phyloP scores from a whole-genome alignment of 2,329 filamentous ascomycete genomes.

The Fusarium sarcochroum region DNA sequence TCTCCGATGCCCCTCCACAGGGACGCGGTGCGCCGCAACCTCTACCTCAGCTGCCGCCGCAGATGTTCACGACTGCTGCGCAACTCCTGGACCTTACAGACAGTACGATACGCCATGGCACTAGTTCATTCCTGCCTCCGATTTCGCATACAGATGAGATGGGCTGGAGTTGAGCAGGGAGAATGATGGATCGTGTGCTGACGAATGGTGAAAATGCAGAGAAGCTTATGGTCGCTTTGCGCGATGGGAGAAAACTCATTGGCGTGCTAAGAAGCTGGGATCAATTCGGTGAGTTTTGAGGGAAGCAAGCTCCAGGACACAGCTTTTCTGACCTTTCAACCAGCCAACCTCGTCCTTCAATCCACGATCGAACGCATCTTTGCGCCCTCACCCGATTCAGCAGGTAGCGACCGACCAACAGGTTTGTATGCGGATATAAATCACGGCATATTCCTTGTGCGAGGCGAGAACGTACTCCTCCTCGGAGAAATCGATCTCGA shows the following conservation, averaged over 20 bases:
- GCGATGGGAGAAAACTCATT: conserved; percentile 94
- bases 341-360: conserved; percentile 95
- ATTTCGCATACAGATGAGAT: conserved; percentile 10
- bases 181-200: conserved; percentile 45
- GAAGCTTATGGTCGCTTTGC: conserved; percentile 91
- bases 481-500: conserved; percentile 97
- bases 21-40: conserved; percentile 61
- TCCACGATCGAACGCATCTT: conserved; percentile 93
- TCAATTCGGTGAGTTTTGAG: conserved; percentile 83
- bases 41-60: conserved; percentile 80
- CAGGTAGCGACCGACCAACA: conserved; percentile 54
- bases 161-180: conserved; percentile 10
- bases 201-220: conserved; percentile 68
- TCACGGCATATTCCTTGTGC: conserved; percentile 89
- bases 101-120: conserved; percentile 73
- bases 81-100: conserved; percentile 97
- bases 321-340: conserved; percentile 23
- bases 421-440: conserved; percentile 85
- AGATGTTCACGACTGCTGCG: conserved; percentile 98
- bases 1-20: conserved; percentile 63
- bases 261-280: conserved; percentile 96
- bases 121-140: conserved; percentile 21
- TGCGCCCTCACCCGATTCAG: conserved; percentile 64
- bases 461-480: conserved; percentile 96
- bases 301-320: not conserved